These are phyloP conservation scores for Calendula officinalis DNA, from an alignment of 129 eudicot species.

Conservation along the genomic window DNA sequence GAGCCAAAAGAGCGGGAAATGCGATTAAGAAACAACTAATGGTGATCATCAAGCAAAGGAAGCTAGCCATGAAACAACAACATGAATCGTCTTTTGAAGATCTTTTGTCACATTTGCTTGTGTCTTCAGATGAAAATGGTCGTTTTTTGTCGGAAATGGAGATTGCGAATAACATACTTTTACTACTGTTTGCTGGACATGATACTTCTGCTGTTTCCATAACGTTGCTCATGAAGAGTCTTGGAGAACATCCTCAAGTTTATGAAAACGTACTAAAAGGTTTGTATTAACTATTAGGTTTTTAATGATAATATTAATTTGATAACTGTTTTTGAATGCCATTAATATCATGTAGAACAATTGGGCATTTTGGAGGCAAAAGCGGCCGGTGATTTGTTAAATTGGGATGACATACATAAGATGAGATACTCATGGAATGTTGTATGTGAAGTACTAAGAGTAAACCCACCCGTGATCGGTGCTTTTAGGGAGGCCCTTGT, in stretches of 20 bases:
- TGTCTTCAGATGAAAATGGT: slow-evolving; percentile 41
- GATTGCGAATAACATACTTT: slow-evolving; percentile 35
- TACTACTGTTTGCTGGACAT: slow-evolving; percentile 52
- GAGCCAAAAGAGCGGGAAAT: slow-evolving; percentile 35
- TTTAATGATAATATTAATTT: neutral
- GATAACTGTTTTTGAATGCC: neutral
- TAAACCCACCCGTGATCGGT: slow-evolving; percentile 39
- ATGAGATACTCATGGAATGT: slow-evolving; percentile 64
- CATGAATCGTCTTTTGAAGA: slow-evolving; percentile 21
- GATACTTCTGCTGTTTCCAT: slow-evolving; percentile 45
- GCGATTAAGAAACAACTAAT: slow-evolving; percentile 30
- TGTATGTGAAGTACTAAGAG: slow-evolving; percentile 45
- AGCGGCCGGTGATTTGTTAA: slow-evolving; percentile 27
- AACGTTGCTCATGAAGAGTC: slow-evolving; percentile 43
- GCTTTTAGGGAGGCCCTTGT: neutral
- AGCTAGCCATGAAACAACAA: slow-evolving; percentile 25
- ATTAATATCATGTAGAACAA: slow-evolving; percentile 28
- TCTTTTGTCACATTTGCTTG: slow-evolving; percentile 42
- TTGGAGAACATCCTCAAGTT: slow-evolving; percentile 46
- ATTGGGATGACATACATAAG: slow-evolving; percentile 55
- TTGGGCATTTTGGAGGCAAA: slow-evolving; percentile 36
- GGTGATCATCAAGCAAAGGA: slow-evolving; percentile 32
- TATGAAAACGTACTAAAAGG: slow-evolving; percentile 46
- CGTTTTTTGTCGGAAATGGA: slow-evolving; percentile 38
- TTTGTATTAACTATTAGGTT: slow-evolving; percentile 5